A percentile compares a stretch with the other conserved stretches of the same genome.
phyloP scores from a whole-genome alignment of 1,284 basidiomycete species.

The Fistulina hepatica region DNA sequence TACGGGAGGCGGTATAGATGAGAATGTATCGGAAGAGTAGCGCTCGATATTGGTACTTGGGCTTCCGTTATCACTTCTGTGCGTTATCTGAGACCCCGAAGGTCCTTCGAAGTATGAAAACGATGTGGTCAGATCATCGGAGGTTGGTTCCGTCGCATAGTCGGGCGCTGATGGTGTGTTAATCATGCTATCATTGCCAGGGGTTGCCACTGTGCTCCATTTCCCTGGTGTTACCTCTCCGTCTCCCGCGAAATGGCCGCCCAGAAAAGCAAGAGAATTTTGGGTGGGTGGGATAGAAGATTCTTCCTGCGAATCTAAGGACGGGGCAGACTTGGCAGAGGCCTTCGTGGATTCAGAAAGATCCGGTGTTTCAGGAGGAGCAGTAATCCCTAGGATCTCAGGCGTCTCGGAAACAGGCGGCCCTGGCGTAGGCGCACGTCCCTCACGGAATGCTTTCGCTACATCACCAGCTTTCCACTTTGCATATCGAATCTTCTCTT shows the following conservation, averaged over 20 bases:
- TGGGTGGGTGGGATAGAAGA: slow-evolving; percentile 1
- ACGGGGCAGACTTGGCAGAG: slow-evolving; percentile 12
- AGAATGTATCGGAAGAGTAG: too few species aligned
- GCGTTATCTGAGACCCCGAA: too few species aligned
- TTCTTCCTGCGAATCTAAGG: slow-evolving; percentile 3
- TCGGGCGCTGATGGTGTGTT: slow-evolving; percentile 16
- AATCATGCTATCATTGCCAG: slow-evolving; percentile 30
- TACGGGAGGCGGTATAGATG: too few species aligned
- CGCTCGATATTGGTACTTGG: too few species aligned
- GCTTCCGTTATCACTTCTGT: too few species aligned
- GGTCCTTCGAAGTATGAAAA: too few species aligned
- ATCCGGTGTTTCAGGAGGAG: slow-evolving; percentile 9
- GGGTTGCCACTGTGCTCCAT: slow-evolving; percentile 58
- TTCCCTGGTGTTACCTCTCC: slow-evolving; percentile 35
- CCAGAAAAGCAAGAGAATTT: background rate
- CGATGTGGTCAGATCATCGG: too few species aligned
- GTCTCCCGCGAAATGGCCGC: slow-evolving; percentile 16
- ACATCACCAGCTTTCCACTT: slow-evolving; percentile 93
- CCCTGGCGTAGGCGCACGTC: slow-evolving; percentile 59
- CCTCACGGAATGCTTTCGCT: slow-evolving; percentile 80
- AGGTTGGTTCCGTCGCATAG: too few species aligned
- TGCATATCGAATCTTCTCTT: slow-evolving; percentile 76
- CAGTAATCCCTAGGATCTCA: slow-evolving; percentile 25
- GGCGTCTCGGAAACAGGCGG: slow-evolving; percentile 34
- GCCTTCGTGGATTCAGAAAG: slow-evolving; percentile 14